Evolutionary conservation across 2,329 filamentous ascomycete species (phyloP), one percentile per base, ranked within the genome.

Genomic region (Diplodia seriata): DNA sequence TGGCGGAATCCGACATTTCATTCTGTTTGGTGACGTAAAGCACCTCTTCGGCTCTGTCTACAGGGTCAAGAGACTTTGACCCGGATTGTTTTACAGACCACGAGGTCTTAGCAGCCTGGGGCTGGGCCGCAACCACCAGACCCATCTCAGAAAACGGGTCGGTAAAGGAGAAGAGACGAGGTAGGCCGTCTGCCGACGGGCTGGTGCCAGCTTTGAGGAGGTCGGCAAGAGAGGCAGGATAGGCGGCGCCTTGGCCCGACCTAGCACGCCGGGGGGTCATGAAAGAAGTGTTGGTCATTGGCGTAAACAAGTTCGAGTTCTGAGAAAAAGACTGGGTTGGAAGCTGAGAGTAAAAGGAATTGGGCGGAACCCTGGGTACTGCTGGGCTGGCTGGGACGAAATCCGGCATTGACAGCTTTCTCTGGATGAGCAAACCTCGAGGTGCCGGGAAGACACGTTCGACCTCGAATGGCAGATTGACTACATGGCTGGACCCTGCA

Each of bases 391-490:
- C 68, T 54, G 75, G 69, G 56, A 70, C 55, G 31, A 73, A 71
- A 38, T 75, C 71, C 81, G 83, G 36, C 83, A 86, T 68, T 81
- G 83, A 84, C 51, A 89, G 83, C 76, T 91, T 97, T 69, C 94
- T 86, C 79, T 98, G 94, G 68, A 99, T 87, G 23, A 99, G 86
- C 61, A 98, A 85, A 31, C 95, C 95, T 38, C 88, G 85, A 6
- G 93, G 91, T 14, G 92, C 91, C 43, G 94, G 89, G 77, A 94
- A 92, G 36, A 92, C 93, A 65, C 88, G 88, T 76, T 97, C 93
- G 51, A 97, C 91, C 80, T 98, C 94, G 75, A 99, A 99, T 1
- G 94, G 94, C 75, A 99, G 88, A 77, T 97, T 93, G 57, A 98
- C 86, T 68, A 97, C 88, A 84, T 99, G 92, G 75, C 88, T 95